A percentile compares a stretch with the other conserved stretches of the same genome.
phyloP scores from a whole-genome alignment of 352 stramenopile species.

The Ophiocytium majus region DNA sequence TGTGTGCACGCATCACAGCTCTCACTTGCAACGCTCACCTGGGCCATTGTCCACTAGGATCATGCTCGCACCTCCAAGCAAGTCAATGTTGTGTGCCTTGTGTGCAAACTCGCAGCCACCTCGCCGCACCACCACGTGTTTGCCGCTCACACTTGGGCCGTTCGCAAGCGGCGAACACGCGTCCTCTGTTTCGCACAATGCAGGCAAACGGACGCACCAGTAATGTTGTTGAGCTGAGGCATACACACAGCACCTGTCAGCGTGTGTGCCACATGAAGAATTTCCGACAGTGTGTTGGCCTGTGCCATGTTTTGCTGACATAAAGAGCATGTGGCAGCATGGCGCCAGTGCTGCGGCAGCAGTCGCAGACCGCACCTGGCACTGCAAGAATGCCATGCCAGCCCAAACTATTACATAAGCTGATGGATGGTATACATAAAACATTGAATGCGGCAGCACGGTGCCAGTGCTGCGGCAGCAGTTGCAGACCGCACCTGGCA shows the following conservation, averaged over 20 bases:
- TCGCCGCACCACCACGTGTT: background rate
- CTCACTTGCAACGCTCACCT: background rate
- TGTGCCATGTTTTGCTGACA: background rate
- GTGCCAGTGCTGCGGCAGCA: background rate
- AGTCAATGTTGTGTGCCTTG: conserved; percentile 3
- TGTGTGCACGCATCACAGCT: background rate
- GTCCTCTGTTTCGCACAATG: background rate
- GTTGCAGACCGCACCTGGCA: background rate
- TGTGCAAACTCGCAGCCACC: background rate
- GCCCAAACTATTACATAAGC: background rate
- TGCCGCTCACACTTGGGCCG: background rate
- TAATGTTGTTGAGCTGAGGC: too few relatives aligned
- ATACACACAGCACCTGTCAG: too few relatives aligned
- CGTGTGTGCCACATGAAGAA: too few relatives aligned
- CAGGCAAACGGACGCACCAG: too few relatives aligned
- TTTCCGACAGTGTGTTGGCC: too few relatives aligned
- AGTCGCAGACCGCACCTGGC: background rate
- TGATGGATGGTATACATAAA: too few relatives aligned
- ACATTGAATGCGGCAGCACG: background rate
- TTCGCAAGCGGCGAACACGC: background rate
- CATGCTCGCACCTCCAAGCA: background rate
- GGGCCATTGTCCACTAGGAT: background rate
- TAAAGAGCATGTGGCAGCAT: background rate
- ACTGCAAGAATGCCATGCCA: background rate
- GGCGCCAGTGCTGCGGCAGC: background rate